phyloP scores from a whole-genome alignment of 1,284 basidiomycete genomes.

The Bondarzewia mesenterica region DNA sequence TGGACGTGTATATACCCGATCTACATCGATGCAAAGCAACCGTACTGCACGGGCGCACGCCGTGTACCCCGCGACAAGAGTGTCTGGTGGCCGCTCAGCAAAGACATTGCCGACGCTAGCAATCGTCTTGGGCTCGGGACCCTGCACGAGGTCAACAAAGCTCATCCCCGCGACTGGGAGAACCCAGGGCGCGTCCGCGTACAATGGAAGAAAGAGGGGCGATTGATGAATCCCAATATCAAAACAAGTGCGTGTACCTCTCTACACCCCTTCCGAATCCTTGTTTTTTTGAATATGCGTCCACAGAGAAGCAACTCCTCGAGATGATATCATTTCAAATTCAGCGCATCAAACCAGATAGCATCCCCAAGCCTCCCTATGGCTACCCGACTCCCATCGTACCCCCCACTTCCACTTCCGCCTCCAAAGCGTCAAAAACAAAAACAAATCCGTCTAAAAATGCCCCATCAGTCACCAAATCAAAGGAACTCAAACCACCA shows the following conservation, averaged over 20 bases:
- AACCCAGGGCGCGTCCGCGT: conserved; percentile 92
- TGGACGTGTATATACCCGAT: conserved; percentile 96
- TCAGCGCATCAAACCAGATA: conserved; percentile 65
- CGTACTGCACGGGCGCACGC: conserved; percentile 76
- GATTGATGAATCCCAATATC: conserved; percentile 62
- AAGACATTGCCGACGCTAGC: conserved; percentile 84
- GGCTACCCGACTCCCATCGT: conserved; percentile 13
- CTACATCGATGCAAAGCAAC: conserved; percentile 93
- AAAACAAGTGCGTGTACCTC: conserved; percentile 63
- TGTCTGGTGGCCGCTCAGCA: conserved; percentile 92
- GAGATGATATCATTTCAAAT: conserved; percentile 72
- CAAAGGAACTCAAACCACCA: conserved; percentile 18
- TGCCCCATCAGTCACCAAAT: conserved; percentile 17
- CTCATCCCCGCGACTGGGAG: conserved; percentile 93
- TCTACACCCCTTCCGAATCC: not conserved
- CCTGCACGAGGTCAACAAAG: conserved; percentile 83
- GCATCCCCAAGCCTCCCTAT: conserved; percentile 63
- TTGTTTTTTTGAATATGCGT: conserved; percentile 1
- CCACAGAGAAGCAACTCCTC: conserved; percentile 75
- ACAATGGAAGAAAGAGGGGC: conserved; percentile 80
- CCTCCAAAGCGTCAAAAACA: conserved; percentile 18
- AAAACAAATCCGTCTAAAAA: conserved; percentile 16
- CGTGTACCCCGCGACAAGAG: conserved; percentile 74
- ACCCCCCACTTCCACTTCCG: not conserved
- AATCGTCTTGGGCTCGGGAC: conserved; percentile 69